These are phyloP conservation scores for Pseudonitzschia pungens DNA, from an alignment of 108 stramenopile species.

Conservation along the genomic window DNA sequence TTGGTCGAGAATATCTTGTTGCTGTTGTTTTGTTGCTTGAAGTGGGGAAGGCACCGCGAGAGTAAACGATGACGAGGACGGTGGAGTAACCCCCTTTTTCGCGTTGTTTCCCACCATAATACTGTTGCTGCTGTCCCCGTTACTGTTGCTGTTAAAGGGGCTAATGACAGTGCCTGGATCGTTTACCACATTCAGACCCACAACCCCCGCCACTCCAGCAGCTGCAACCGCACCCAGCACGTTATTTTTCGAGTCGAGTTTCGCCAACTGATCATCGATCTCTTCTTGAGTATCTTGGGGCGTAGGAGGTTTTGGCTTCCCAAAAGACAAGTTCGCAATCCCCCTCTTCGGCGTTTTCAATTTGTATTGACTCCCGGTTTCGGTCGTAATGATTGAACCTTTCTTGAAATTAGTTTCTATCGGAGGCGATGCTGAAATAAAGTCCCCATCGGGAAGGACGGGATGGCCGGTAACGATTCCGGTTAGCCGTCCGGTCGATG, in stretches of 20 bases:
- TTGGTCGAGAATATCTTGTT: neutral
- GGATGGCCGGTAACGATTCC: conserved; percentile 16
- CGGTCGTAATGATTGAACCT: conserved; percentile 13
- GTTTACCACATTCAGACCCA: conserved; percentile 1
- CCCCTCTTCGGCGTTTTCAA: conserved; percentile 8
- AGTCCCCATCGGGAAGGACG: conserved; percentile 15
- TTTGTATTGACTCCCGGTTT: conserved; percentile 14
- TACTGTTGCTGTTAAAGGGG: neutral
- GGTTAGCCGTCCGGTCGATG: neutral
- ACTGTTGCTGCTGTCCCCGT: neutral
- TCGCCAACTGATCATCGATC: conserved; percentile 11
- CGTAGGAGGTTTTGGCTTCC: conserved; percentile 1
- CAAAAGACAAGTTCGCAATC: neutral
- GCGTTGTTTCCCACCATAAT: neutral
- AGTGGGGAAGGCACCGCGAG: neutral
- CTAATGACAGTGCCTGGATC: neutral
- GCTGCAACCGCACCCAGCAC: conserved; percentile 11
- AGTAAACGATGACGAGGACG: neutral
- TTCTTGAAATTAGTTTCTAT: neutral
- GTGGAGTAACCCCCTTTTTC: neutral
- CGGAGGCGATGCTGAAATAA: conserved; percentile 14
- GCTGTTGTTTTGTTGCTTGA: neutral
- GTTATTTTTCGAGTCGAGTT: neutral
- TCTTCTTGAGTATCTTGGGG: neutral
- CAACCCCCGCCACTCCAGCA: conserved; percentile 8